Evolutionary conservation across 176 grass and related monocot genomes (phyloP).

Genomic region (Cymbopogon citratus): DNA sequence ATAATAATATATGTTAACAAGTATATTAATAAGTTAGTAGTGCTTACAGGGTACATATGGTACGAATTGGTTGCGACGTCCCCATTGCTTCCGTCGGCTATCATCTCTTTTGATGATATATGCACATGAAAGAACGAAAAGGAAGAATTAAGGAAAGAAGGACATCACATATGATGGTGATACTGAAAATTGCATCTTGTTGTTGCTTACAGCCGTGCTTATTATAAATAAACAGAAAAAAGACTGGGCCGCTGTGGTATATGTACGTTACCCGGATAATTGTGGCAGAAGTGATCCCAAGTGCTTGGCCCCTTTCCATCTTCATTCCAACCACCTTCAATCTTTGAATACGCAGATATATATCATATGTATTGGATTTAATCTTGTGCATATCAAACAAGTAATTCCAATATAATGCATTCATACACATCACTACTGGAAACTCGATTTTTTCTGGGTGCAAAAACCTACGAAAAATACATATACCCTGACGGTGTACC

Average conservation of each 20-base stretch:
- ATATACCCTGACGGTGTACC: too few species aligned
- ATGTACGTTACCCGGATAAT: background rate
- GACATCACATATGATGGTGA: background rate
- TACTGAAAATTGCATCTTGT: background rate
- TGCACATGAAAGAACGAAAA: background rate
- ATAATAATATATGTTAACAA: background rate
- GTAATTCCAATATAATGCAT: background rate
- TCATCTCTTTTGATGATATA: background rate
- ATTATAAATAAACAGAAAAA: too few species aligned
- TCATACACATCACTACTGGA: too few species aligned
- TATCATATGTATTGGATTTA: background rate
- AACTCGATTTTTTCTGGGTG: too few species aligned
- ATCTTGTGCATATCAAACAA: background rate
- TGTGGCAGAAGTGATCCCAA: conserved; percentile 23
- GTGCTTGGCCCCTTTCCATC: conserved; percentile 8
- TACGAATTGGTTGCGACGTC: background rate
- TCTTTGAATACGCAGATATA: background rate
- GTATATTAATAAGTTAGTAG: background rate
- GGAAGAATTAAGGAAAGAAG: background rate
- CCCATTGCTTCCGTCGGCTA: background rate
- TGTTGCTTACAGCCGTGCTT: background rate
- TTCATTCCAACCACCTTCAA: conserved; percentile 8
- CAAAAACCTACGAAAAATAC: too few species aligned
- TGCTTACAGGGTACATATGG: background rate
- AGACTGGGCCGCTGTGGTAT: too few species aligned